Evolutionary conservation across 495 filamentous ascomycete species (phyloP), one percentile per base, ranked within the genome.

Genomic region (Penicillium arizonense): DNA sequence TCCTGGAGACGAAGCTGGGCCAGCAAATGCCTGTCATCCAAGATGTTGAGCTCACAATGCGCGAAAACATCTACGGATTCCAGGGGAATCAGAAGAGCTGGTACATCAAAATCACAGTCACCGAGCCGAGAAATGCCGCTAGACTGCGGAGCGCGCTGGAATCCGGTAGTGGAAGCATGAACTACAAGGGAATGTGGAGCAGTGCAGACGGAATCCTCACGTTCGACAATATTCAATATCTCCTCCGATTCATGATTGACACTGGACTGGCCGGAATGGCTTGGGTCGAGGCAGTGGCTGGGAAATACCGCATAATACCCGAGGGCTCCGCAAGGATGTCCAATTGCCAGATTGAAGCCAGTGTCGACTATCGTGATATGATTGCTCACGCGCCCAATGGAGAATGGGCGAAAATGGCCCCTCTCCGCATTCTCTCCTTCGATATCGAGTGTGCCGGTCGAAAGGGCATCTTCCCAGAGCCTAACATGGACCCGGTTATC

Each of bases 401-500:
- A 4, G 94, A 97, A 65, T 99, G 94, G 90, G 90, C 89, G 9
- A 99, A 96, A 72, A 97, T 99, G 90, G 95, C 94, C 0, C 94
- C 94, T 1, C 76, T 99, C 16, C 84, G 94, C 34, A 85, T 96
- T 45, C 70, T 99, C 12, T 97, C 92, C 3, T 97, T 99, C 57
- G 94, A 99, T 82, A 99, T 99, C 58, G 94, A 99, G 67, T 99
- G 94, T 66, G 95, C 94, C 53, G 94, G 94, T 23, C 89, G 94
- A 56, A 96, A 97, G 70, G 94, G 94, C 35, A 86, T 99, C 64
- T 99, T 99, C 66, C 94, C 94, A 4, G 93, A 97, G 70, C 82
- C 95, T 18, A 79, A 91, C 53, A 71, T 88, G 23, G 94, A 99
- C 65, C 90, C 92, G 0, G 93, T 99, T 47, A 99, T 99, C 55